These are phyloP conservation scores for Gardenia jasminoides DNA, from an alignment of 257 asterid species.

Conservation along the genomic window DNA sequence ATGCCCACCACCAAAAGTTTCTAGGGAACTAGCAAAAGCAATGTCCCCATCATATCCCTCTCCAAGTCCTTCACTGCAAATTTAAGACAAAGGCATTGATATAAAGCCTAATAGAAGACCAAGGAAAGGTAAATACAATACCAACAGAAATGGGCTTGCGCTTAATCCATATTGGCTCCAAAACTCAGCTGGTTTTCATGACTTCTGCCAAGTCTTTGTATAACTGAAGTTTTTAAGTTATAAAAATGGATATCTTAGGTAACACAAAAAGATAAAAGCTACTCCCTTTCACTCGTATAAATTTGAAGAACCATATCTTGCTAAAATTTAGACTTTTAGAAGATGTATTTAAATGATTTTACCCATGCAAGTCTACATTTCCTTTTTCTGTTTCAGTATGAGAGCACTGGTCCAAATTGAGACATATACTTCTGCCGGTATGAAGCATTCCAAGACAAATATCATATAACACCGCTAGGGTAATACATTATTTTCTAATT, in stretches of 20 bases:
- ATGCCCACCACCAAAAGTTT: constrained; percentile 98
- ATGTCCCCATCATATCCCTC: constrained; percentile 99
- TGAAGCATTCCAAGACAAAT: neutral
- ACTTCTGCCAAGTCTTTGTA: neutral
- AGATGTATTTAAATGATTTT: neutral
- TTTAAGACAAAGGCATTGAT: constrained; percentile 14
- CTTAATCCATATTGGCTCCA: neutral
- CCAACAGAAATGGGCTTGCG: neutral
- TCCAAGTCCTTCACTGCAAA: constrained; percentile 94
- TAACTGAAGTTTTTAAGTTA: neutral
- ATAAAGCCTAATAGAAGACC: neutral
- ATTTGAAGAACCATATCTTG: neutral
- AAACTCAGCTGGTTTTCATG: neutral
- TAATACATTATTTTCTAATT: neutral
- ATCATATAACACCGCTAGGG: neutral
- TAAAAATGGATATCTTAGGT: neutral
- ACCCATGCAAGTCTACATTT: neutral
- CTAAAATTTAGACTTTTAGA: neutral
- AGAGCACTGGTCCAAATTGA: neutral
- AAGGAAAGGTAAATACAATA: neutral
- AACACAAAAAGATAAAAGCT: neutral
- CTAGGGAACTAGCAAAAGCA: constrained; percentile 93
- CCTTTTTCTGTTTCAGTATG: neutral
- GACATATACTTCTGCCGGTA: neutral
- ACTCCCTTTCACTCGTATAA: neutral